Conservation (phyloP, 768 basidiomycete species). For the Psilocybe azurescens region DNA sequence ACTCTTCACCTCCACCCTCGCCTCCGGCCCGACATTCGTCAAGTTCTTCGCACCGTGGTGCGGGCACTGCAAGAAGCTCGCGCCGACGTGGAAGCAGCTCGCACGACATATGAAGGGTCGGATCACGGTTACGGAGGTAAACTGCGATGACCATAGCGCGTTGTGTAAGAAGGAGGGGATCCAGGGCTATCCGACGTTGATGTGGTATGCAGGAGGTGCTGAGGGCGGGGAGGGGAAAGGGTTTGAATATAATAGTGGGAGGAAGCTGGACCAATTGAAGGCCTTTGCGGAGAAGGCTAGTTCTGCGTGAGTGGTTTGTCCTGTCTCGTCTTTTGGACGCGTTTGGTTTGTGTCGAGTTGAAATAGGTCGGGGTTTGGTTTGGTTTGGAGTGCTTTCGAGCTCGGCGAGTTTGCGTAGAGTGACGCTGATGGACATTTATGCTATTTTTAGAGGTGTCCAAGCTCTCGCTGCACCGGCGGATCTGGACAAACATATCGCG, state of each 20-base stretch:
- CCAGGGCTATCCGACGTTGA: conserved; percentile 83
- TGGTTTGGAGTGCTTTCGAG: too few species aligned
- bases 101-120: conserved; percentile 72
- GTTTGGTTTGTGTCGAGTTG: background rate
- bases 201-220: conserved; percentile 63
- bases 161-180: conserved; percentile 74
- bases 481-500: conserved; percentile 32
- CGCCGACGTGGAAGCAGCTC: conserved; percentile 80
- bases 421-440: too few species aligned
- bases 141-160: conserved; percentile 79
- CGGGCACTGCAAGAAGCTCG: conserved; percentile 95
- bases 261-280: conserved; percentile 74
- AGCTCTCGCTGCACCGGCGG: conserved; percentile 29
- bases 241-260: conserved; percentile 76
- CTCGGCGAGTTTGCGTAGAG: too few species aligned
- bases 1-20: conserved; percentile 44
- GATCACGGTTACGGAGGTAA: conserved; percentile 82
- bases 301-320: conserved; percentile 57
- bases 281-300: conserved; percentile 79
- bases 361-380: background rate
- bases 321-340: background rate
- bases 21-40: conserved; percentile 52
- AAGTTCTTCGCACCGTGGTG: conserved; percentile 96
- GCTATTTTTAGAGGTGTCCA: conserved; percentile 30
- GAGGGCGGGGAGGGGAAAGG: conserved; percentile 47